Conservation (phyloP, 768 basidiomycete genomes). For the Agaricus sinodeliciosus region DNA sequence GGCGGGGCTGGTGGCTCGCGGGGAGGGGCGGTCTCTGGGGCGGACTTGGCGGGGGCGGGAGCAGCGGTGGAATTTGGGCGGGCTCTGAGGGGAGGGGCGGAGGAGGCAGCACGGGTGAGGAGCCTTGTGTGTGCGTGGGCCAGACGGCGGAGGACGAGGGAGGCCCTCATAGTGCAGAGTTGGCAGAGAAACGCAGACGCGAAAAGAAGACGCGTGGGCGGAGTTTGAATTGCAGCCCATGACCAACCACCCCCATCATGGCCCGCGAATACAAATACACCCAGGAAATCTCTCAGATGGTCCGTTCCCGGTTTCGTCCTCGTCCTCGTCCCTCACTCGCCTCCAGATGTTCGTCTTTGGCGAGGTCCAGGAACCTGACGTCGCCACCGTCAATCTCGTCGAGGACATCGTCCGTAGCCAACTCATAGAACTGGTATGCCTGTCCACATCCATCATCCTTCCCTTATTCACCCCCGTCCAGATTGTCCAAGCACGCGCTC, state of each 20-base stretch:
- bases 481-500: slow-evolving; percentile 86
- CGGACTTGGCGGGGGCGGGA: neutral
- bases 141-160: slow-evolving; percentile 5
- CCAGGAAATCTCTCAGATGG: slow-evolving; percentile 94
- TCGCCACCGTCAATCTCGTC: slow-evolving; percentile 87
- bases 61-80: neutral
- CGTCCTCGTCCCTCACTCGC: neutral
- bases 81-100: neutral
- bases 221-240: slow-evolving; percentile 4
- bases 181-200: neutral
- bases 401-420: slow-evolving; percentile 92
- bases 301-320: slow-evolving; percentile 19
- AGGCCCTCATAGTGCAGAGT: neutral
- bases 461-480: slow-evolving; percentile 19
- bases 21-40: neutral
- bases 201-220: neutral
- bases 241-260: too few relatives aligned
- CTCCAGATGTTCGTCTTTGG: slow-evolving; percentile 94
- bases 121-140: neutral
- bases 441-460: neutral
- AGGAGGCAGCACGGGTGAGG: neutral
- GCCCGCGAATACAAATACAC: slow-evolving; percentile 77
- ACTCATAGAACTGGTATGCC: slow-evolving; percentile 77
- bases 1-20: neutral
- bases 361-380: slow-evolving; percentile 85